phyloP scores from a whole-genome alignment of 2,329 filamentous ascomycete species.

The Fonsecaea pugnacius region DNA sequence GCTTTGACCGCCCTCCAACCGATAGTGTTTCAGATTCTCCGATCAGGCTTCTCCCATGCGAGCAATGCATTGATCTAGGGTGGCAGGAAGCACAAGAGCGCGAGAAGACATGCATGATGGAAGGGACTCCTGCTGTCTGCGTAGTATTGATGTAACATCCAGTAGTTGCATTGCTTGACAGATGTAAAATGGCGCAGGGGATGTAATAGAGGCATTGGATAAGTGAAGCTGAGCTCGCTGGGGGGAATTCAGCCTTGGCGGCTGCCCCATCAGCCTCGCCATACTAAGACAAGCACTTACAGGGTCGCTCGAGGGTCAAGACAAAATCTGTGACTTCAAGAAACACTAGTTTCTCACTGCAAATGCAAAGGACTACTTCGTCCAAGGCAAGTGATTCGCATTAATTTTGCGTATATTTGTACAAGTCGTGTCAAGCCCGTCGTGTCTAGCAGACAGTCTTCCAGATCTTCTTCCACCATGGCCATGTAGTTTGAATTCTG shows the following conservation, averaged over 20 bases:
- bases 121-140: neutral
- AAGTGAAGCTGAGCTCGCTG: too few species aligned
- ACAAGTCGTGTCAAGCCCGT: neutral
- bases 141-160: neutral
- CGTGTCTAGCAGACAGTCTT: constrained; percentile 67
- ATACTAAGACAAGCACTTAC: neutral
- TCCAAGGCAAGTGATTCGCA: neutral
- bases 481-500: constrained; percentile 73
- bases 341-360: neutral
- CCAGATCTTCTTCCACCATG: constrained; percentile 75
- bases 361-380: neutral
- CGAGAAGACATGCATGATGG: neutral
- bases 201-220: neutral
- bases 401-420: neutral
- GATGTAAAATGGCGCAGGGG: neutral
- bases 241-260: neutral
- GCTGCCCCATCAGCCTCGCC: neutral
- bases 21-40: neutral
- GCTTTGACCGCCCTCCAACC: neutral
- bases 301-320: too few species aligned
- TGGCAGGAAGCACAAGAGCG: neutral
- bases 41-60: neutral
- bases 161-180: neutral
- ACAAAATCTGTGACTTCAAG: too few species aligned
- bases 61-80: neutral